Evolutionary conservation across 2,329 filamentous ascomycete species (phyloP).

Genomic region (Rhynchosporium agropyri): DNA sequence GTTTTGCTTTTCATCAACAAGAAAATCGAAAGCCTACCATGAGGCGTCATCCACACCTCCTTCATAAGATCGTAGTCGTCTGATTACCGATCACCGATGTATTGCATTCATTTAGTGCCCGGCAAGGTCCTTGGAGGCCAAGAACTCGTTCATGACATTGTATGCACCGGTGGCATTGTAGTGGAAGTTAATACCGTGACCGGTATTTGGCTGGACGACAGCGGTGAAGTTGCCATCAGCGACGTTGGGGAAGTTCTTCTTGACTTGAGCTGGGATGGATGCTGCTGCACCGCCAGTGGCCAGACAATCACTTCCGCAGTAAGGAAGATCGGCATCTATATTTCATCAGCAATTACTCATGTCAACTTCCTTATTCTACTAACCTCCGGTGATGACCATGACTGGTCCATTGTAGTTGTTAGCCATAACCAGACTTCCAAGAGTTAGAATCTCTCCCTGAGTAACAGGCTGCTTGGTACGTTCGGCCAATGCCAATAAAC

Average conservation of each 20-base stretch:
- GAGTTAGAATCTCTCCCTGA: conserved; percentile 60
- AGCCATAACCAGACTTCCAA: conserved; percentile 46
- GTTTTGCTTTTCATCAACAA: background rate
- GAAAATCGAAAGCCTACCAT: background rate
- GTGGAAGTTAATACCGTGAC: conserved; percentile 54
- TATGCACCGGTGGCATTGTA: conserved; percentile 43
- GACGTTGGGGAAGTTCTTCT: conserved; percentile 40
- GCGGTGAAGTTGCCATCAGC: conserved; percentile 53
- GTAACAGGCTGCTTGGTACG: conserved; percentile 58
- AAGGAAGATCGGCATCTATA: conserved; percentile 51
- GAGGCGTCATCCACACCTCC: background rate
- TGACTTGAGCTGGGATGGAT: conserved; percentile 41
- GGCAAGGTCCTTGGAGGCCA: conserved; percentile 31
- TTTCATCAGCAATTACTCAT: background rate
- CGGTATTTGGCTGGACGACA: conserved; percentile 55
- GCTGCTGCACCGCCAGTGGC: conserved; percentile 44
- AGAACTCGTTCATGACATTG: conserved; percentile 43
- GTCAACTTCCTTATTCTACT: conserved; percentile 24
- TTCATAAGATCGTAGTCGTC: background rate
- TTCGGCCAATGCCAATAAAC: conserved; percentile 51
- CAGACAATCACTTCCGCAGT: conserved; percentile 64
- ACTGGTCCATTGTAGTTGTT: conserved; percentile 56
- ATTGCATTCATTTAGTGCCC: conserved; percentile 15
- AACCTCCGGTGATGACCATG: conserved; percentile 59
- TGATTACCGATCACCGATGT: no score